A percentile compares a stretch with the other conserved stretches of the same genome.
phyloP scores from a whole-genome alignment of 2,329 filamentous ascomycete genomes.

The Westerdykella aurantiaca region DNA sequence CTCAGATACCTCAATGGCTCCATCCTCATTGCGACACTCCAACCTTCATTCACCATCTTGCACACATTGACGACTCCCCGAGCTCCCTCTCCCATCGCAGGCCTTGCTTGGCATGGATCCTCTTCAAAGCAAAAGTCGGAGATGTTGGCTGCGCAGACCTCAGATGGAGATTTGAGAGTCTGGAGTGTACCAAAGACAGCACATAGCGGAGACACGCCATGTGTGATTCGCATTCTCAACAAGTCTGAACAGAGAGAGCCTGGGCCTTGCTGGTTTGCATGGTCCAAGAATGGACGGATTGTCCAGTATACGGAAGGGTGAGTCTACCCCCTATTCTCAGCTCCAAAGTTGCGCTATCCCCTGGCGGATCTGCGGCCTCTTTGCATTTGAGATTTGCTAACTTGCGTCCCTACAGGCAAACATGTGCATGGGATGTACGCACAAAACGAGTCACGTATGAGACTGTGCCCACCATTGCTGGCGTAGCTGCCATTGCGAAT shows the following conservation, averaged over 20 bases:
- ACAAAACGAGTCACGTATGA: slow-evolving; percentile 97
- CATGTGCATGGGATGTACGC: slow-evolving; percentile 90
- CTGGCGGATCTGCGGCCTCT: no score
- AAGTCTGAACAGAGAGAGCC: slow-evolving; percentile 65
- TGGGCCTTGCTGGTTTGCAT: slow-evolving; percentile 91
- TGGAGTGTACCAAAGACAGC: slow-evolving; percentile 91
- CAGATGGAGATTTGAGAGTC: slow-evolving; percentile 85
- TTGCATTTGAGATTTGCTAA: neutral
- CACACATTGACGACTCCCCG: slow-evolving; percentile 84
- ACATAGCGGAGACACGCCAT: slow-evolving; percentile 65
- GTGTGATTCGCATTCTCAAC: slow-evolving; percentile 82
- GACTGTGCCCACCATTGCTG: slow-evolving; percentile 75
- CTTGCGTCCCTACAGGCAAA: slow-evolving; percentile 54
- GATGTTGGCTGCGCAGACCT: slow-evolving; percentile 90
- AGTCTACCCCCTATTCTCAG: slow-evolving; percentile 37
- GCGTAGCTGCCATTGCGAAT: slow-evolving; percentile 74
- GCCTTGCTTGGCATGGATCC: slow-evolving; percentile 90
- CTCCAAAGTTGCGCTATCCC: slow-evolving; percentile 1
- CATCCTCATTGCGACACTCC: slow-evolving; percentile 79
- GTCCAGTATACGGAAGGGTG: slow-evolving; percentile 89
- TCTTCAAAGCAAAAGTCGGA: slow-evolving; percentile 95
- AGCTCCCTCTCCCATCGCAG: slow-evolving; percentile 79
- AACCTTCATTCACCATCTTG: slow-evolving; percentile 87
- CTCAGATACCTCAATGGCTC: slow-evolving; percentile 89
- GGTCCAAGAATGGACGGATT: slow-evolving; percentile 97